phyloP scores from a whole-genome alignment of 306 rosid genomes.

The Quercus bicolor region DNA sequence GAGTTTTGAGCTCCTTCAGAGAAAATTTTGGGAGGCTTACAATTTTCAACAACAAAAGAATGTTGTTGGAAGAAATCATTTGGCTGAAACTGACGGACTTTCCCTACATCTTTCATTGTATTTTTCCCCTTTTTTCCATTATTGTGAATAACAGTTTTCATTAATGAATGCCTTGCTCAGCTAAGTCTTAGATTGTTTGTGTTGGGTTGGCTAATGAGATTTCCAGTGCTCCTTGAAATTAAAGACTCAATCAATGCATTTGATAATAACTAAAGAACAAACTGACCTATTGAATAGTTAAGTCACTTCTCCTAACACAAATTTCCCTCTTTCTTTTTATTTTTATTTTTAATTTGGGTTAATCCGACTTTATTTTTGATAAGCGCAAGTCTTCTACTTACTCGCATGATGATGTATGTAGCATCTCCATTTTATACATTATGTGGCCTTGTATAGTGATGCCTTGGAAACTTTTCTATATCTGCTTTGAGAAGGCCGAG shows the following conservation, averaged over 20 bases:
- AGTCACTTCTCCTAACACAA: not conserved
- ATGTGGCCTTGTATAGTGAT: slow-evolving; percentile 3
- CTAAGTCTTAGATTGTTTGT: not conserved
- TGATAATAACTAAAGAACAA: not conserved
- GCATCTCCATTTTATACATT: not conserved
- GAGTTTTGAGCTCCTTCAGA: slow-evolving; percentile 26
- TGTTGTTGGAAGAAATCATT: slow-evolving; percentile 17
- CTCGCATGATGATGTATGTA: not conserved
- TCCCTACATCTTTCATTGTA: not conserved
- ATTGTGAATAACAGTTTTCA: not conserved
- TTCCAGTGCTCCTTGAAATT: not conserved
- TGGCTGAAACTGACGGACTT: not conserved
- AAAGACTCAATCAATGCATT: not conserved
- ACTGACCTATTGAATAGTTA: not conserved
- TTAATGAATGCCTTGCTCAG: not conserved
- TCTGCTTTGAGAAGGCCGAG: not conserved
- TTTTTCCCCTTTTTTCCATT: not conserved
- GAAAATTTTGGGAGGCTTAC: slow-evolving; percentile 8
- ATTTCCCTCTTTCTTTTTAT: not conserved
- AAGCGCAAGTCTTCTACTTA: not conserved
- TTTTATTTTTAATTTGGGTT: not conserved
- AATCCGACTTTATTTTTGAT: not conserved
- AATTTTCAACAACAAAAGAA: slow-evolving; percentile 2
- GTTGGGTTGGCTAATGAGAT: not conserved
- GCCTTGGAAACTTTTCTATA: not conserved